These are phyloP conservation scores for Gentiana straminea DNA, from an alignment of 257 asterid species.

Conservation along the genomic window DNA sequence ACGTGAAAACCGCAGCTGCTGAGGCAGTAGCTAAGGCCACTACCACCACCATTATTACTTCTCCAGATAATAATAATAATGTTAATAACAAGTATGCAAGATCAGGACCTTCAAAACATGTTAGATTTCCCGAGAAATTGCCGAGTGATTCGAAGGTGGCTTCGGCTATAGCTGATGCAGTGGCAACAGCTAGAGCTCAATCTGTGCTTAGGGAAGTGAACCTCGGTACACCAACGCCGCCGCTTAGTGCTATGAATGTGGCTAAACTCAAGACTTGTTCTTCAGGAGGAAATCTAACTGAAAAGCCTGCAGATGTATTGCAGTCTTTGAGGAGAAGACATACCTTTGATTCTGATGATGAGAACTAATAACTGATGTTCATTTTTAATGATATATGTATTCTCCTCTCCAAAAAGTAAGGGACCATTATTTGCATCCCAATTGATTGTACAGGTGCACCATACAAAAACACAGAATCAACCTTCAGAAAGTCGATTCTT, in stretches of 20 bases:
- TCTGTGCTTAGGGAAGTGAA: constrained; percentile 75
- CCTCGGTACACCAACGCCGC: constrained; percentile 42
- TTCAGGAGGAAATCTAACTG: constrained; percentile 11
- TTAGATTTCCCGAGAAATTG: constrained; percentile 15
- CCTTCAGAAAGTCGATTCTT: too few species aligned
- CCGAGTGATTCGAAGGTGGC: constrained; percentile 36
- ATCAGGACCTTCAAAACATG: constrained; percentile 14
- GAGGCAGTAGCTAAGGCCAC: constrained; percentile 39
- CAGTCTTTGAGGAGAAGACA: constrained; percentile 73
- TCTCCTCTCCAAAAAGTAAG: too few species aligned
- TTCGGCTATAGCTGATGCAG: constrained; percentile 69
- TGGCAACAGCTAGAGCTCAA: constrained; percentile 51
- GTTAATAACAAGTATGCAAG: constrained; percentile 12
- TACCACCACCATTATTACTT: neutral
- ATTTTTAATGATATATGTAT: too few species aligned
- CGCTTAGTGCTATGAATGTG: constrained; percentile 60
- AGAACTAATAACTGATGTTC: constrained; percentile 20
- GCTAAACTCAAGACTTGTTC: constrained; percentile 61
- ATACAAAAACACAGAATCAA: too few species aligned
- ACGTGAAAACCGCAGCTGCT: constrained; percentile 50
- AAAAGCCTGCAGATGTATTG: constrained; percentile 42
- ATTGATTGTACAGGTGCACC: too few species aligned
- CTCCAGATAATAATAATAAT: constrained; percentile 19
- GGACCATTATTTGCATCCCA: too few species aligned
- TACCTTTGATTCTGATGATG: constrained; percentile 64